Percentiles rank a stretch among this genome's conserved stretches.
Conservation (phyloP, 2,329 filamentous ascomycete genomes). For the Diaporthe australafricana region DNA sequence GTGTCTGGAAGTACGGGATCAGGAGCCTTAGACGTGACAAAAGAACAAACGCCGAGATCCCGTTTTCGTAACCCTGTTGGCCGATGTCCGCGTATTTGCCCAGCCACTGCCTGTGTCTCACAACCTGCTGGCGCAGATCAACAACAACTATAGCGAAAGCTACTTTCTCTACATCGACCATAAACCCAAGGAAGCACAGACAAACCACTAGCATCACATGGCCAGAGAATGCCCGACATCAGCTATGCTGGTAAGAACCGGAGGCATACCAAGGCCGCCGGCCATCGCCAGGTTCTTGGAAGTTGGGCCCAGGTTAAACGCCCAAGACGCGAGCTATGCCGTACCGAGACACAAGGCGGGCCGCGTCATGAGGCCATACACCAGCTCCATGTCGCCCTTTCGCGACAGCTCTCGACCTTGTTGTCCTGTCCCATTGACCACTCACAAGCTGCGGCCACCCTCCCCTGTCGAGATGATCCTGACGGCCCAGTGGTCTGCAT, state of each 20-base stretch:
- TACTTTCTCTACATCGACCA: not conserved
- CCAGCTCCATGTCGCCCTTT: not conserved
- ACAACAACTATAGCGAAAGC: not conserved
- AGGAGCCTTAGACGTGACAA: not conserved
- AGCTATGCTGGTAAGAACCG: not conserved
- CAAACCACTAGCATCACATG: constrained; percentile 11
- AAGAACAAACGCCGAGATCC: not conserved
- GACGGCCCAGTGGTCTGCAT: constrained; percentile 7
- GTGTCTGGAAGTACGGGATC: not conserved
- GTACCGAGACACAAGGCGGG: constrained; percentile 7
- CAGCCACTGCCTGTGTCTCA: not conserved
- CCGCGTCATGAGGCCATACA: constrained; percentile 22
- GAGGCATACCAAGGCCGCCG: constrained; percentile 26
- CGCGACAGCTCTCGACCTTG: constrained; percentile 8
- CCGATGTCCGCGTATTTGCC: not conserved
- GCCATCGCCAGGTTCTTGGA: constrained; percentile 2
- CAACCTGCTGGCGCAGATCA: not conserved
- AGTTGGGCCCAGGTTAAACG: constrained; percentile 12
- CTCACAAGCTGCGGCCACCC: constrained; percentile 17
- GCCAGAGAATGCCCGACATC: not conserved
- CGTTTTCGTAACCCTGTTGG: not conserved
- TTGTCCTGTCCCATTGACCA: constrained; percentile 8
- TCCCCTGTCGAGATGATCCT: constrained; percentile 19
- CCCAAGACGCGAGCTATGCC: constrained; percentile 16
- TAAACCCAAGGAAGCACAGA: not conserved